Base-by-base conservation (phyloP, 495 filamentous ascomycete genomes). In the Lasiosphaeriaceae sp. region DNA sequence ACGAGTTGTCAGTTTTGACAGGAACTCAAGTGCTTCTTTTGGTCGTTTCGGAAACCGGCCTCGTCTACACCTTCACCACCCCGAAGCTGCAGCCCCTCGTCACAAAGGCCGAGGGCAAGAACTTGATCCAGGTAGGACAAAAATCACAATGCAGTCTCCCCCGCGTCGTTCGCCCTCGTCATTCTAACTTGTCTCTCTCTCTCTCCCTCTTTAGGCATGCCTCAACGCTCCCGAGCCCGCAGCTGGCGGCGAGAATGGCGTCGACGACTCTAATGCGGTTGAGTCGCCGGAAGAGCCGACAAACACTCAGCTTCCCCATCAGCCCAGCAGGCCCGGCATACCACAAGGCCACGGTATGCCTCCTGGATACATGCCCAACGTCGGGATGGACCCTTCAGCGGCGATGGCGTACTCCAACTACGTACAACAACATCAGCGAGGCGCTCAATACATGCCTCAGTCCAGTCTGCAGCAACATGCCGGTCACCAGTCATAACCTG, bases 61-160 rank as follows among this genome's bases (percentile, higher is more conserved):
- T 99, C 21, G 94, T 99, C 65, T 99, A 99, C 73, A 99, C 95
- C 58, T 99, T 99, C 74, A 99, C 95, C 57, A 99, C 95, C 9
- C 94, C 95, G 8, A 99, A 99, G 79, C 86, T 99, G 37, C 95
- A 99, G 77, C 95, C 95, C 59, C 83, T 99, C 47, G 95, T 99
- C 55, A 99, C 95, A 61, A 99, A 99, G 81, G 86, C 95, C 11
- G 95, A 99, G 72, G 95, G 95, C 76, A 99, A 99, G 83, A 99
- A 99, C 70, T 78, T 99, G 41, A 99, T 99, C 57, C 95, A 99
- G 87, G 95, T 97, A 83, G 56, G 83, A 35, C 14, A 34, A 37
- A 22, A 0, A 41, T n/a, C n/a, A n/a, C n/a, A n/a, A n/a, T n/a
- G n/a, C n/a, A n/a, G n/a, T n/a, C n/a, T n/a, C n/a, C n/a, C 19